Evolutionary conservation across 2,329 filamentous ascomycete species (phyloP), one percentile per base, ranked within the genome.

Genomic region (Colletotrichum brevisporum): DNA sequence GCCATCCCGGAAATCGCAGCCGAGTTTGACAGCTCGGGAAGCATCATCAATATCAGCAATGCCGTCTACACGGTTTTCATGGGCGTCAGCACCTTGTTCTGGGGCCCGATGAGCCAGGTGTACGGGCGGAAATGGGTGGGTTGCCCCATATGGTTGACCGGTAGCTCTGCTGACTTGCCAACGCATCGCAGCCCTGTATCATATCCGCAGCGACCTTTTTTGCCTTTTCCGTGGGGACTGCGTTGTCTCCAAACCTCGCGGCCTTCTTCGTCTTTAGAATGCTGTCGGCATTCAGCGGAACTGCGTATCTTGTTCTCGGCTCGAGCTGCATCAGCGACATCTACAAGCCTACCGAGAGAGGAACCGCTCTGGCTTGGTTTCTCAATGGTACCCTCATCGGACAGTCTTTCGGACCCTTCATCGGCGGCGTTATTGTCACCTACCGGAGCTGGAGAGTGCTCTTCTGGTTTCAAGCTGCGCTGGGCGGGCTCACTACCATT

Each of bases 11-110:
- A 95, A 77, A 90, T 95, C 3, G 91, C 92, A 1, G 78, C 76
- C 5, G 89, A 88, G 8, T 93, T 88, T 75, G 71, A 83, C 45
- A 93, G 90, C 0, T 91, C 88, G 0, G 91, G 90, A 4, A 87
- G 87, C 6, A 86, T 94, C 66, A 90, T 93, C 75, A 91, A 92
- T 74, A 77, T 92, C 45, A 89, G 86, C 73, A 93, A 93, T 79
- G 91, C 91, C 0, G 75, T 93, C n/a, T 93, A 92, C 73, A 85
- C 93, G 80, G 78, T 92, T 1, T 91, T 90, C 74, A 93, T 93
- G 91, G 91, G 90, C 0, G 72, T 92, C 5, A 85, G 84, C 9
- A 87, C 90, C 1, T 85, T 88, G 9, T 86, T 93, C 64, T 93
- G 90, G 85, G 91, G 91, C 0, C 91, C 91, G 0, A 80, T 92